These are phyloP conservation scores for Populus trichocarpa DNA, from an alignment of 441 rosid species.

Conservation along the genomic window DNA sequence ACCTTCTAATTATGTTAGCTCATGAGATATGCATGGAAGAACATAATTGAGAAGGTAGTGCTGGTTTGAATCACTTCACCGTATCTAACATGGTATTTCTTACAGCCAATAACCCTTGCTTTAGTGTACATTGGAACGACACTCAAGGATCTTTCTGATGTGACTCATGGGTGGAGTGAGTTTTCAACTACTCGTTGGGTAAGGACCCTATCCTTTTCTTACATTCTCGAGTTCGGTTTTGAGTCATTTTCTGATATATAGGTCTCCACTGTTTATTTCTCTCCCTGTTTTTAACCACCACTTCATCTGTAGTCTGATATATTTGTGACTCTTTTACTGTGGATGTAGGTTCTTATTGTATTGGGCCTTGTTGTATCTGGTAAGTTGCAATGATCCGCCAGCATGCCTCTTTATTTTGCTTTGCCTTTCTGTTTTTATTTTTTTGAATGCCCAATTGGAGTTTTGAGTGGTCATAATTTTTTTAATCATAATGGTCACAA, in stretches of 20 bases:
- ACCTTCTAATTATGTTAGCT: not conserved
- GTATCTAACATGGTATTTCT: constrained; percentile 12
- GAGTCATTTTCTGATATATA: not conserved
- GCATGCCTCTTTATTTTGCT: not conserved
- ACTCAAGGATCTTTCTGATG: constrained; percentile 91
- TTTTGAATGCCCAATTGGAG: no score
- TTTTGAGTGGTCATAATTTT: not conserved
- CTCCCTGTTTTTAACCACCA: not conserved
- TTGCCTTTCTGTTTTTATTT: not conserved
- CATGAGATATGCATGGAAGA: not conserved
- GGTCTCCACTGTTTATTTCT: not conserved
- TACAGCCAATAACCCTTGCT: constrained; percentile 90
- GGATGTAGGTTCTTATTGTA: constrained; percentile 60
- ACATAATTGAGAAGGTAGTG: not conserved
- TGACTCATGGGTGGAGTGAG: constrained; percentile 86
- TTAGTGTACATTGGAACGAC: constrained; percentile 91
- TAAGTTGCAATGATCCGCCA: constrained; percentile 31
- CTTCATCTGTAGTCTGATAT: constrained; percentile 1
- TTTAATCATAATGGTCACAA: no score
- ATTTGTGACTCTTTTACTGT: constrained; percentile 14
- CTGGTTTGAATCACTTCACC: not conserved
- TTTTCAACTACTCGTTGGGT: constrained; percentile 87
- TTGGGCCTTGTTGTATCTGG: constrained; percentile 72
- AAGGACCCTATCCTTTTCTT: constrained; percentile 16
- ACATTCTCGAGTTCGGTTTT: not conserved